Evolutionary conservation across 78 protist species (phyloP).

Genomic region (slime mould (Dictyostelium discoideum)): dicty_2.7 NC_007090.3:3159001-3159500

Average conservation of each 20-base stretch:
- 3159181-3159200: constrained; percentile 67
- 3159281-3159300: constrained; percentile 60
- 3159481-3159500: not conserved
- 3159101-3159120: constrained; percentile 66
- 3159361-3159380: not conserved
- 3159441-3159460: not conserved
- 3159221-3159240: constrained; percentile 48
- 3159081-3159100: constrained; percentile 39
- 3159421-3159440: not conserved
- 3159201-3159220: constrained; percentile 67
- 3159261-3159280: constrained; percentile 23
- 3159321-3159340: not conserved
- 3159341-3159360: not conserved
- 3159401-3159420: not conserved
- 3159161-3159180: constrained; percentile 49
- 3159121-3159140: constrained; percentile 34
- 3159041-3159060: not conserved
- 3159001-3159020: not conserved
- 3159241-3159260: constrained; percentile 44
- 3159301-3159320: constrained; percentile 67
- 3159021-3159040: not conserved
- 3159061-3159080: not conserved
- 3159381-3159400: not conserved
- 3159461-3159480: not conserved
- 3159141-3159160: constrained; percentile 37